phyloP scores from a whole-genome alignment of 176 grass and related monocot genomes.

The Calamus simplicifolius region DNA sequence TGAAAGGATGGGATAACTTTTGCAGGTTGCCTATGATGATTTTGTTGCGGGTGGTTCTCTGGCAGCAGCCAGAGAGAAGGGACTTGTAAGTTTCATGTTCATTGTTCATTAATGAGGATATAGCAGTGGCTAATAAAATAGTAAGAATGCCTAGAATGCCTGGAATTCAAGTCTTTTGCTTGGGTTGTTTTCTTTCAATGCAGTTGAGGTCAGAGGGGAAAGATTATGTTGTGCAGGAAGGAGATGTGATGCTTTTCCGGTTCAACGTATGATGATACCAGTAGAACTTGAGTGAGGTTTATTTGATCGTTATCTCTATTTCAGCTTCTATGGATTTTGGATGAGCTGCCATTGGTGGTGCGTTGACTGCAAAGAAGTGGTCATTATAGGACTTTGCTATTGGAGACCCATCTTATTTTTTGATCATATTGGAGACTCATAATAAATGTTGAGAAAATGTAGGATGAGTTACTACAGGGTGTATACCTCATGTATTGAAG shows the following conservation, averaged over 20 bases:
- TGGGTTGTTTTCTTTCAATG: slow-evolving; percentile 18
- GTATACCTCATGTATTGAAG: too few species aligned
- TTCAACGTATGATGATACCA: slow-evolving; percentile 68
- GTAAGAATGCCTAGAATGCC: background rate
- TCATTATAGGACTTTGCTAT: too few species aligned
- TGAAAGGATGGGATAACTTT: slow-evolving; percentile 6
- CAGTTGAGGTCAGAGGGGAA: slow-evolving; percentile 92
- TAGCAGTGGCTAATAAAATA: background rate
- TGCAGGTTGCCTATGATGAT: slow-evolving; percentile 80
- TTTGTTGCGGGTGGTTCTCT: slow-evolving; percentile 76
- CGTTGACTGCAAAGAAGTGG: too few species aligned
- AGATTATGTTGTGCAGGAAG: slow-evolving; percentile 88
- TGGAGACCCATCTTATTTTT: too few species aligned
- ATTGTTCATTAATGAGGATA: background rate
- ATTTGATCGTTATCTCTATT: too few species aligned
- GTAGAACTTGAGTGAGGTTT: too few species aligned
- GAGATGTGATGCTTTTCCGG: slow-evolving; percentile 94
- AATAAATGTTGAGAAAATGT: too few species aligned
- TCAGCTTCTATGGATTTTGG: too few species aligned
- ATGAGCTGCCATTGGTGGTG: too few species aligned
- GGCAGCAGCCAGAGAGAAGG: slow-evolving; percentile 85
- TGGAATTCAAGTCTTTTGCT: background rate
- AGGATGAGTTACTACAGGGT: too few species aligned
- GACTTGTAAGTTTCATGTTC: slow-evolving; percentile 56
- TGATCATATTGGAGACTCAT: too few species aligned